phyloP scores from a whole-genome alignment of 2,329 filamentous ascomycete genomes.

The Pseudopithomyces chartarum region DNA sequence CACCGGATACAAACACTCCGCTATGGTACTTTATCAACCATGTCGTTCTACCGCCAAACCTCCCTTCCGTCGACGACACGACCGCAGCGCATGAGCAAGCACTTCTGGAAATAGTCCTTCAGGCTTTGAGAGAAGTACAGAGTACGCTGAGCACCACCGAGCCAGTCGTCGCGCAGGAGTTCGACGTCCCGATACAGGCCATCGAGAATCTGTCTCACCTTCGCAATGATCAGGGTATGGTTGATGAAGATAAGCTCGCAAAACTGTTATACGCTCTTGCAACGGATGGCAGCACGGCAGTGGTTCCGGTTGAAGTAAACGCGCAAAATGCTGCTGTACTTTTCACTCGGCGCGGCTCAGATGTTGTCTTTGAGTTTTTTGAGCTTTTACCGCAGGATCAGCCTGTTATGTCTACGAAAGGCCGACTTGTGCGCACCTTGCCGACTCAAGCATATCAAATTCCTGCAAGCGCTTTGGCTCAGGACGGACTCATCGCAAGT shows the following conservation, averaged over 20 bases:
- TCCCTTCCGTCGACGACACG: slow-evolving; percentile 45
- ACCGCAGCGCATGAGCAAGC: background rate
- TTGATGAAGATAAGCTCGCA: background rate
- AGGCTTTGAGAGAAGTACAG: background rate
- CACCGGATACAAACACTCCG: too few relatives aligned
- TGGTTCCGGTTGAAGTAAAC: slow-evolving; percentile 46
- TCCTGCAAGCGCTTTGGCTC: slow-evolving; percentile 12
- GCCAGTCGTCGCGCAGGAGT: background rate
- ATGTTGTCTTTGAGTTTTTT: slow-evolving; percentile 47
- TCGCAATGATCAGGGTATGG: background rate
- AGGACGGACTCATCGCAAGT: slow-evolving; percentile 1
- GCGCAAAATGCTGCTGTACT: slow-evolving; percentile 53
- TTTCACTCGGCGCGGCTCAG: slow-evolving; percentile 26
- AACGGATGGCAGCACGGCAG: too few relatives aligned
- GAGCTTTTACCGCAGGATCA: slow-evolving; percentile 49
- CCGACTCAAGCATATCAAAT: slow-evolving; percentile 47
- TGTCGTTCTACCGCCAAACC: slow-evolving; percentile 53
- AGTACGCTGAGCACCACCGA: background rate
- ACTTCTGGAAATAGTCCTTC: slow-evolving; percentile 3
- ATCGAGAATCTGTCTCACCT: background rate
- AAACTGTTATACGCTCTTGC: too few relatives aligned
- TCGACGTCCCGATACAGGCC: background rate
- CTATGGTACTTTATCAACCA: slow-evolving; percentile 50
- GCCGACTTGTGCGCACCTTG: slow-evolving; percentile 49
- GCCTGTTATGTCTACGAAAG: slow-evolving; percentile 41